Base-by-base conservation (phyloP, 83 land plant species). In the Thuja plicata region DNA sequence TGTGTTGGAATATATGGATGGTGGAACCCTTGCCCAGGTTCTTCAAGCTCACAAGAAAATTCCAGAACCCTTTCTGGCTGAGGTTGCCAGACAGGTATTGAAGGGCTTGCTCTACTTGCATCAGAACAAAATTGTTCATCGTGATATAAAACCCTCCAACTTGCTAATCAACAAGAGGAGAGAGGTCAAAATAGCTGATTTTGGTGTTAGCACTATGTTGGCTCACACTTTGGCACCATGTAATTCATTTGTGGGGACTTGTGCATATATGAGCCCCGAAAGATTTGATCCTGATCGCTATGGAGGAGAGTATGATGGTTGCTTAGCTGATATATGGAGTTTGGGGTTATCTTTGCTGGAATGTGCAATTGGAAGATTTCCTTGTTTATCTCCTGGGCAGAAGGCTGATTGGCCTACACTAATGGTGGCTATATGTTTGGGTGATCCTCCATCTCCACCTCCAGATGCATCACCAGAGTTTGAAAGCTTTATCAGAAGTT, bases 211-310 rank as follows among this genome's bases (percentile, higher is more conserved):
- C 92, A 91, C 90, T 27, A 48, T 91, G 87, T 46, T 92, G 83
- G 92, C 90, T 17, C 83, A 84, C 89, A 92, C 93, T 3, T 46
- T 92, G 17, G 93, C 92, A 3, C 89, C 82, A 34, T 91, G 92
- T 9, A 89, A 89, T 54, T 89, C 93, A 16, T 92, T 89, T 35
- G 93, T 92, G 62, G 93, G 93, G n/a, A 92, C 93, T 62, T 92
- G 92, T 87, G 93, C 93, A 17, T 92, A 92, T 87, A 91, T 92
- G 93, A 91, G 93, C 16, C 93, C 93, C 1, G 93, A 92, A 88
- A 87, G 93, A 11, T 89, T 92, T 60, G 93, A 92, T 60, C 93
- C 93, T 16, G 93, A 92, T 55, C 89, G 92, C 21, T 85, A 91
- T 62, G 90, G 90, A 19, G 93, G 93, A 21, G 84, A 87, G 60